A percentile compares a stretch with the other conserved stretches of the same genome.
These are phyloP conservation scores for Melaleuca alternifolia DNA, from an alignment of 345 rosid genomes.

Conservation along the genomic window DNA sequence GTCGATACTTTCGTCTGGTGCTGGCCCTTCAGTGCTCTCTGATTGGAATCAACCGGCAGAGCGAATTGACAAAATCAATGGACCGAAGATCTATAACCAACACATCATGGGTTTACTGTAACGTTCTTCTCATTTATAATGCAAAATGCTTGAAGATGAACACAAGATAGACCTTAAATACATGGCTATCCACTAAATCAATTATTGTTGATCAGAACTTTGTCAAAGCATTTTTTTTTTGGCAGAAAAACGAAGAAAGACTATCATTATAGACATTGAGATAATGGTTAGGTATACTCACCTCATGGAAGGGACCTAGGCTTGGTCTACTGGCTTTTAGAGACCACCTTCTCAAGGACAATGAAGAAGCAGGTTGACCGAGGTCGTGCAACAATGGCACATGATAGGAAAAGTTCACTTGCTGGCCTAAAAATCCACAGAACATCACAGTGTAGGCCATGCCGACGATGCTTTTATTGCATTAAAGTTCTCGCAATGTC, in stretches of 20 bases:
- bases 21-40: background rate
- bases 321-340: background rate
- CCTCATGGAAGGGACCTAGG: background rate
- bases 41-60: accelerated
- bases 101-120: background rate
- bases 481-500: background rate
- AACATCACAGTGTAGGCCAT: background rate
- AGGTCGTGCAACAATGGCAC: background rate
- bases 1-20: background rate
- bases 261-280: background rate
- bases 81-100: background rate
- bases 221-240: background rate
- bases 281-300: background rate
- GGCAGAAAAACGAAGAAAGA: background rate
- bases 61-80: background rate
- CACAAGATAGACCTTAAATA: background rate
- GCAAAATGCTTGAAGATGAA: background rate
- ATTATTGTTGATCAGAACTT: background rate
- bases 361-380: background rate
- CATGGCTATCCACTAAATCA: background rate
- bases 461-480: background rate
- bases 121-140: background rate
- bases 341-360: background rate
- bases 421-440: background rate
- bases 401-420: background rate